phyloP scores from a whole-genome alignment of 2,329 filamentous ascomycete species.

The Westerdykella aurantiaca region DNA sequence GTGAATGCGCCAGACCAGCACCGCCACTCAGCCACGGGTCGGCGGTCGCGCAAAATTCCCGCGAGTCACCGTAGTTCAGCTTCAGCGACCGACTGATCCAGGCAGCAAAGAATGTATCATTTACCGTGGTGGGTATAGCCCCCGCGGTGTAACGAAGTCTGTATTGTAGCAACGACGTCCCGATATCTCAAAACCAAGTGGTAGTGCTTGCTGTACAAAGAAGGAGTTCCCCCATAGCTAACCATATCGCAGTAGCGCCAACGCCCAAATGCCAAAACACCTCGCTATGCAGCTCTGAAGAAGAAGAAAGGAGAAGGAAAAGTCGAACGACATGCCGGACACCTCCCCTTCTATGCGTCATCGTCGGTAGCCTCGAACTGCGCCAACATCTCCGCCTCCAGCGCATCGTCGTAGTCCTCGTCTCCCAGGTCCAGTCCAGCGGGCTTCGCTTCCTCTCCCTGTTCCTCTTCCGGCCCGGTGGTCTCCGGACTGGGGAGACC shows the following conservation, averaged over 20 bases:
- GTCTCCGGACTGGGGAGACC: constrained; percentile 39
- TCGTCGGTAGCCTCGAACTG: constrained; percentile 29
- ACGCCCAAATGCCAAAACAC: constrained; percentile 31
- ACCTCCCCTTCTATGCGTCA: background rate
- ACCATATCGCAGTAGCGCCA: constrained; percentile 1
- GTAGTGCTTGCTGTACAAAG: background rate
- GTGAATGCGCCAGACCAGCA: too few species aligned
- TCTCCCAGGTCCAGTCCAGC: constrained; percentile 31
- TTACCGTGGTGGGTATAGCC: too few species aligned
- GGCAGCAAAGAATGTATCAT: too few species aligned
- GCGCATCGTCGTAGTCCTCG: constrained; percentile 50
- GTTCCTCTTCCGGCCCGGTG: constrained; percentile 36
- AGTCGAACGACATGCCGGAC: constrained; percentile 1
- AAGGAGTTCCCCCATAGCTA: background rate
- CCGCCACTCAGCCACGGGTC: too few species aligned
- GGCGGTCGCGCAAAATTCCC: too few species aligned
- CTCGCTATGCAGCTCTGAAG: constrained; percentile 32
- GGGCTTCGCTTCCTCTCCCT: constrained; percentile 35
- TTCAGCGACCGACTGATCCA: too few species aligned
- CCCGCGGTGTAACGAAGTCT: too few species aligned
- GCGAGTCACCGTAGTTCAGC: too few species aligned
- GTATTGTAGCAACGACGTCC: too few species aligned
- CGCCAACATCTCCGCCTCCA: constrained; percentile 42
- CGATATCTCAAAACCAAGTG: background rate
- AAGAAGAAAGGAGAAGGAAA: background rate